A percentile compares a stretch with the other conserved stretches of the same genome.
These are phyloP conservation scores for Coprinellus aureogranulatus DNA, from an alignment of 768 basidiomycete genomes.

Conservation along the genomic window DNA sequence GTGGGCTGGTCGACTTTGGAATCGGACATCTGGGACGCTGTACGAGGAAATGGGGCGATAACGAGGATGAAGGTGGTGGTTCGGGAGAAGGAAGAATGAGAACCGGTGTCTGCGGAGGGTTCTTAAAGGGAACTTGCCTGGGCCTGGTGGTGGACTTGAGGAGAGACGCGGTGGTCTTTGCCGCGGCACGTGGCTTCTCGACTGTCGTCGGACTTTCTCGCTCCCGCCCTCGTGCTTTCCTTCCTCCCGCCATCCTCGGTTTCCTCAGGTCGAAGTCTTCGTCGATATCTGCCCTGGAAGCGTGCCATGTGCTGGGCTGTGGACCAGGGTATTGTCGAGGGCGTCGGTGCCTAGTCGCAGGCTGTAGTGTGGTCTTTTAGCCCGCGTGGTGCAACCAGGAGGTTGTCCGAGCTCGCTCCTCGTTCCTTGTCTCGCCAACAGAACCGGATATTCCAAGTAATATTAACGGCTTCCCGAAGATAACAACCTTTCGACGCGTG, in stretches of 20 bases:
- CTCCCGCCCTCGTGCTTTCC: not conserved
- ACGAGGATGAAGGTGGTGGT: not conserved
- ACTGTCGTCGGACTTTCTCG: not conserved
- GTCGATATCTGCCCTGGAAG: not conserved
- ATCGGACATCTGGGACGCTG: conserved; percentile 1
- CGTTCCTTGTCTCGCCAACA: no score
- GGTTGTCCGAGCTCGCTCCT: no score
- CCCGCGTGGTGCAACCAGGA: no score
- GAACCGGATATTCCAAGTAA: no score
- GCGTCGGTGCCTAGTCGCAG: no score
- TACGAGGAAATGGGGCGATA: not conserved
- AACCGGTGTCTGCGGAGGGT: not conserved
- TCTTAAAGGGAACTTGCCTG: not conserved
- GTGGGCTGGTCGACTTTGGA: conserved; percentile 1
- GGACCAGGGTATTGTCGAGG: no score
- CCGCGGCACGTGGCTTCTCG: not conserved
- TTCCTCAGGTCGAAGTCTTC: not conserved
- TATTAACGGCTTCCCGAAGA: no score
- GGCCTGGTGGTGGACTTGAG: conserved; percentile 3
- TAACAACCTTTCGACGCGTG: no score
- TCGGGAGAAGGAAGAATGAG: not conserved
- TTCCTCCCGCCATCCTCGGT: not conserved
- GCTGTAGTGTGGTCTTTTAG: no score
- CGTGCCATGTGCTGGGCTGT: not conserved
- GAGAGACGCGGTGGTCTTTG: not conserved